phyloP scores from a whole-genome alignment of 2,329 filamentous ascomycete genomes.

The Ophidiomyces ophidiicola region DNA sequence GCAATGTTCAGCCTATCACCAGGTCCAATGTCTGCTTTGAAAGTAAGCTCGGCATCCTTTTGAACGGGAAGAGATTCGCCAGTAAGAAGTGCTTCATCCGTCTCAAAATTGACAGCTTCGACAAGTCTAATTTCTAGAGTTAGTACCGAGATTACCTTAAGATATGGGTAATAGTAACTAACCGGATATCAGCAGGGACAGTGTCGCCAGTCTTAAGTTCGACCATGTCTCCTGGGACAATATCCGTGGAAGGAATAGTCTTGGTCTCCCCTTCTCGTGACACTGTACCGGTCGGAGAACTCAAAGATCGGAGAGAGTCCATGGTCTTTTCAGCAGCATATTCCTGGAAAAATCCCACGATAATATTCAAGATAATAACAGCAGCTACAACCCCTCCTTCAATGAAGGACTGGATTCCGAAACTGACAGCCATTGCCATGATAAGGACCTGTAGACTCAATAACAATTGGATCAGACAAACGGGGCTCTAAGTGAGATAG shows the following conservation, averaged over 20 bases:
- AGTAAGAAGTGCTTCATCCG: conserved; percentile 50
- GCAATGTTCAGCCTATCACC: conserved; percentile 51
- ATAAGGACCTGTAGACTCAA: conserved; percentile 33
- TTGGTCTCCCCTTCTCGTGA: conserved; percentile 40
- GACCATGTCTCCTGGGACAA: conserved; percentile 49
- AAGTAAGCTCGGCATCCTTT: conserved; percentile 41
- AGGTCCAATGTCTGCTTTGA: conserved; percentile 42
- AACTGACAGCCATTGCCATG: conserved; percentile 46
- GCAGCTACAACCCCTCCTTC: conserved; percentile 48
- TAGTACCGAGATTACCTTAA: background rate
- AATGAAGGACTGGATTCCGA: conserved; percentile 48
- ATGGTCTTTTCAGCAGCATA: conserved; percentile 44
- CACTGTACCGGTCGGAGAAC: conserved; percentile 40
- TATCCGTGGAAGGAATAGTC: conserved; percentile 41
- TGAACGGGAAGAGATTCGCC: conserved; percentile 50
- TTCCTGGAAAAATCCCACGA: conserved; percentile 47
- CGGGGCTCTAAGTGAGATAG: conserved; percentile 12
- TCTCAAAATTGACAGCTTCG: conserved; percentile 48
- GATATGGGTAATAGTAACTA: background rate
- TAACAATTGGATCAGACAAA: conserved; percentile 24
- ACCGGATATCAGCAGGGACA: conserved; percentile 36
- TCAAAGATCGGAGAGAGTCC: conserved; percentile 40
- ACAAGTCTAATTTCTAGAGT: conserved; percentile 27
- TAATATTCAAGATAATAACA: conserved; percentile 47
- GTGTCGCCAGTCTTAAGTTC: conserved; percentile 40